Base-by-base conservation (phyloP, 345 rosid species). In the Noccaea bulbosa region DNA sequence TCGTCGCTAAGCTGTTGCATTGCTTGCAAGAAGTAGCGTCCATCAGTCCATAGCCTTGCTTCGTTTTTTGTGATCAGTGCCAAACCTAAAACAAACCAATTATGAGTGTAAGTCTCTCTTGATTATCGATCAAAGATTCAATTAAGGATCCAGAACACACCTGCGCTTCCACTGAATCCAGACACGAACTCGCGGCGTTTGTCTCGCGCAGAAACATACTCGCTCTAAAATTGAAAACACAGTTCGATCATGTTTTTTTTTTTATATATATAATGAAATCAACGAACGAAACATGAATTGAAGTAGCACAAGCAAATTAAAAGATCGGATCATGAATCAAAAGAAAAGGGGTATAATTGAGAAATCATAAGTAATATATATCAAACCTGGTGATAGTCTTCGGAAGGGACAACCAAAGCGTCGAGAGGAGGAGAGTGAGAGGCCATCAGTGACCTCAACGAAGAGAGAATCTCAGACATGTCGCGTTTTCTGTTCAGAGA, bases 311-410 rank as follows among this genome's bases (percentile, higher is more conserved):
- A 16, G 43, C 5, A 56, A 30, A 39, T 17, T 43, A 5, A 35
- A 47, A 48, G 70, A 69, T 69, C 55, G 55, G 79, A 76, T 63
- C 54, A 63, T 32, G 55, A 43, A 76, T 27, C 4, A 8, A 35
- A 61, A 37, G 4, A 8, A 35, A 61, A 37, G 4, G 50, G 10
- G 11, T 38, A 27, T 27, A 35, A 11, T 41, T 10, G 14, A 41
- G 7, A 37, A 39, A 40, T 32, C 6, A 52, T 17, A n/a, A n/a
- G n/a, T n/a, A 11, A 66, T 7, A 34, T 17, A 20, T 20, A 20
- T 3, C n/a, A n/a, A n/a, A 88, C 99, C 93, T 94, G 99, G 74
- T 94, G 99, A 77, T 80, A 89, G 72, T 94, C 98, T 70, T 89
- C 97, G 7, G 98, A 91, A 11, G 96, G 98, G 40, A 94, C 89